Base-by-base conservation (phyloP, 2,329 filamentous ascomycete species). In the Neocatenulostroma microsporum region DNA sequence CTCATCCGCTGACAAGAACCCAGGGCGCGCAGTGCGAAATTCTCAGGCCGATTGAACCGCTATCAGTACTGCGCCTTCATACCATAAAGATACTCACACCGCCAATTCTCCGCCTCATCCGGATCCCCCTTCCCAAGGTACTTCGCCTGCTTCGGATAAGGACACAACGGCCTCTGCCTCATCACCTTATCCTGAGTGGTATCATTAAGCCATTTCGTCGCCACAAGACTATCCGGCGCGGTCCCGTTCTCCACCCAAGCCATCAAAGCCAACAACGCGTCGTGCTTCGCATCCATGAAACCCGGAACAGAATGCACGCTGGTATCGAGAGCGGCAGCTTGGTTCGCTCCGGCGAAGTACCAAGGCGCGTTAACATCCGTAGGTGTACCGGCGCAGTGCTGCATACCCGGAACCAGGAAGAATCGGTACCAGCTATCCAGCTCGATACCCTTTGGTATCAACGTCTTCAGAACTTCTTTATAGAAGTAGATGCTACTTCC, bases 401-500 rank as follows among this genome's bases (percentile, higher is more conserved):
- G 46, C 63, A 66, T 67, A 4, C 62, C 64, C 2, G 63, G 63
- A 6, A 67, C 59, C n/a, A 61, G 42, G 49, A 67, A 66, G 47
- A 61, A 58, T 25, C 62, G 59, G 49, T 57, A 67, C 46, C 61
- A 68, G 7, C 52, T 47, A 21, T 62, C 56, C 1, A 65, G 39
- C 2, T 60, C 44, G 17, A 61, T 46, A n/a, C 56, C 60, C 8
- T 45, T 34, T 0, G 58, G 54, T 15, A 51, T 41, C 19, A 66
- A 37, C 1, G 52, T 53, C 4, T 49, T 50, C 12, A 48, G 29
- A 1, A 73, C 63, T 10, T 65, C 60, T 12, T 63, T 57, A 52
- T 72, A 70, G 48, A 63, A 78, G 50, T 70, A 70, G 9, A 69
- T 62, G 2, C 66, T 68, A 13, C 68, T 63, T 0, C 65, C 64